Evolutionary conservation across 2,329 filamentous ascomycete genomes (phyloP), one percentile per base, ranked within the genome.

Genomic region (Paraconiothyrium sp.): DNA sequence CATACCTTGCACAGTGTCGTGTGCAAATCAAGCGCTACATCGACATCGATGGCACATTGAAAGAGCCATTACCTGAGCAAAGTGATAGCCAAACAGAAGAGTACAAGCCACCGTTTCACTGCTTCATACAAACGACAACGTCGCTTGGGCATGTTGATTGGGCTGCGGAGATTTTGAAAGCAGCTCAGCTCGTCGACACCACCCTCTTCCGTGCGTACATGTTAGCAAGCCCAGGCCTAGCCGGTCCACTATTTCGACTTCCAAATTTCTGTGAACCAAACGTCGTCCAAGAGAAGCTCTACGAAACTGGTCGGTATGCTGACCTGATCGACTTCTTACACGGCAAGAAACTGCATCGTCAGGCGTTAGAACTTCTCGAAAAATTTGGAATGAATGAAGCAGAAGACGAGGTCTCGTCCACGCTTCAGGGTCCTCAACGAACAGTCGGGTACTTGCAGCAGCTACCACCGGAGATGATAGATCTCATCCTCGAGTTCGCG

Each of bases 301-400:
- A 97, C 62, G 92, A 97, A 76, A 92, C 90, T 44, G 92, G 92
- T 60, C 89, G 94, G 35, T 97, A 97, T 78, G 94, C 90, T 55
- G 94, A 98, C 79, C 83, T 99, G 1, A 93, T 99, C n/a, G 94
- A 98, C 77, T 99, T 99, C 75, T 89, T 98, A 68, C 93, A 96
- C 72, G 95, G 95, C 65, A 99, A 99, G 81, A 94, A 91, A 77
- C 85, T 98, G 44, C 95, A 99, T 78, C 88, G 90, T 20, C 90
- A 96, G 73, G 94, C 95, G 0, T 81, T 99, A 20, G 91, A 93
- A 67, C 82, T 97, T 34, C 84, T 99, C 0, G 87, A 88, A 68
- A 91, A 90, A 65, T 97, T 97, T 69, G 94, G 94, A 20, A 86
- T 80, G 62, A 81, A 80, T 46, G 79, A 84, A 60, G 81, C 80